Percentiles rank a stretch among this genome's conserved stretches.
phyloP scores from a whole-genome alignment of 345 rosid species.

The Citrus trifoliata region DNA sequence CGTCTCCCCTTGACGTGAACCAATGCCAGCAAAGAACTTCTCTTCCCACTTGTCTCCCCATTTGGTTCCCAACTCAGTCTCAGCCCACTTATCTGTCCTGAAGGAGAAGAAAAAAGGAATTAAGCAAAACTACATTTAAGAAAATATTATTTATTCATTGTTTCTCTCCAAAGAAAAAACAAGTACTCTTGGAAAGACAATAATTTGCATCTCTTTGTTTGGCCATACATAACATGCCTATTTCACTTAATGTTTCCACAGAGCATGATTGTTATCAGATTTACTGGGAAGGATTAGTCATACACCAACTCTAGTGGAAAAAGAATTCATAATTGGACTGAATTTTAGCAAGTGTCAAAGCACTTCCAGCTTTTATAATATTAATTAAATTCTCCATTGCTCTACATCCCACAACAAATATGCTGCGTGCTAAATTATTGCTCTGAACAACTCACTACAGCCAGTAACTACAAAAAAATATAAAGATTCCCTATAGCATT shows the following conservation, averaged over 20 bases:
- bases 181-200: not conserved
- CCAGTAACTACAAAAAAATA: not conserved
- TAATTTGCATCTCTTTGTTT: not conserved
- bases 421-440: not conserved
- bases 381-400: not conserved
- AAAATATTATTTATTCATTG: not conserved
- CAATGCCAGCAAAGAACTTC: constrained; percentile 89
- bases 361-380: not conserved
- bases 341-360: not conserved
- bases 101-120: constrained; percentile 32
- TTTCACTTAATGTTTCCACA: not conserved
- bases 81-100: constrained; percentile 99
- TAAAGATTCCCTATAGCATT: not conserved
- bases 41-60: constrained; percentile 99
- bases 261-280: not conserved
- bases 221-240: not conserved
- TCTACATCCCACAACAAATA: not conserved
- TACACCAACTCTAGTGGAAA: not conserved
- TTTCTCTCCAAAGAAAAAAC: not conserved
- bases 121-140: constrained; percentile 6
- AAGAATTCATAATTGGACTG: not conserved
- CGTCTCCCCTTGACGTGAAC: constrained; percentile 98
- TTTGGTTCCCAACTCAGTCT: constrained; percentile 94
- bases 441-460: not conserved
- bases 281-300: not conserved